A percentile compares a stretch with the other conserved stretches of the same genome.
Conservation (phyloP, 1,284 basidiomycete genomes). For the Rhodotorula sp. region DNA sequence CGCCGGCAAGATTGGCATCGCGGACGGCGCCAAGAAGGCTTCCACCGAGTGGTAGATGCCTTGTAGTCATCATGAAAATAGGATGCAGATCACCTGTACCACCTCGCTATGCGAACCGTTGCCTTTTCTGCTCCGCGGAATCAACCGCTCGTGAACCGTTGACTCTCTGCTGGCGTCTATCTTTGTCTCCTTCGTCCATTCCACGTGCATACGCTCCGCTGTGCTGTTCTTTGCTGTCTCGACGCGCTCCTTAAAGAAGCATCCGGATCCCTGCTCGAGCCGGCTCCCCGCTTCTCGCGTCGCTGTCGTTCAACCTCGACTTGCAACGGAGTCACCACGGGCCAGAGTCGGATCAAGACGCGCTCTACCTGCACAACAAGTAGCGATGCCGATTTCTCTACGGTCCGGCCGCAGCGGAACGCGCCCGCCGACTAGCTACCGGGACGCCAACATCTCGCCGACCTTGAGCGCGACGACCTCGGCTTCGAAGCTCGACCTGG, state of each 20-base stretch:
- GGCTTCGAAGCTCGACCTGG: conserved; percentile 15
- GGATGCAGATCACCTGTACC: not conserved
- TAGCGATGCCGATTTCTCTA: conserved; percentile 17
- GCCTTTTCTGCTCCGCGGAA: too few species aligned
- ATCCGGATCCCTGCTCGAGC: not conserved
- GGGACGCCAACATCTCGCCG: conserved; percentile 10
- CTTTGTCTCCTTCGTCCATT: too few species aligned
- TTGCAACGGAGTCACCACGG: not conserved
- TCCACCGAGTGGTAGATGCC: conserved; percentile 23
- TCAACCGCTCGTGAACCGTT: too few species aligned
- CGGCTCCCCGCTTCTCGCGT: not conserved
- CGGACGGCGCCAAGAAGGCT: not conserved
- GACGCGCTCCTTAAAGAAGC: not conserved
- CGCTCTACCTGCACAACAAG: not conserved
- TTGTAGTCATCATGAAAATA: not conserved
- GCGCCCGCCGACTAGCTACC: conserved; percentile 3
- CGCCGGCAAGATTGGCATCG: conserved; percentile 3
- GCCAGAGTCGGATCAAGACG: not conserved
- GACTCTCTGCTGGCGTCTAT: too few species aligned
- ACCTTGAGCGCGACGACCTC: conserved; percentile 25
- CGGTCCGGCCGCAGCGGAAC: conserved; percentile 7
- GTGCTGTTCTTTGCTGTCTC: not conserved
- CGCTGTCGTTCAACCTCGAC: too few species aligned
- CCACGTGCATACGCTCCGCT: not conserved
- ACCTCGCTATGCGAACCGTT: too few species aligned